Base-by-base conservation (phyloP, 2,329 filamentous ascomycete species). In the Rosellinia necatrix region DNA sequence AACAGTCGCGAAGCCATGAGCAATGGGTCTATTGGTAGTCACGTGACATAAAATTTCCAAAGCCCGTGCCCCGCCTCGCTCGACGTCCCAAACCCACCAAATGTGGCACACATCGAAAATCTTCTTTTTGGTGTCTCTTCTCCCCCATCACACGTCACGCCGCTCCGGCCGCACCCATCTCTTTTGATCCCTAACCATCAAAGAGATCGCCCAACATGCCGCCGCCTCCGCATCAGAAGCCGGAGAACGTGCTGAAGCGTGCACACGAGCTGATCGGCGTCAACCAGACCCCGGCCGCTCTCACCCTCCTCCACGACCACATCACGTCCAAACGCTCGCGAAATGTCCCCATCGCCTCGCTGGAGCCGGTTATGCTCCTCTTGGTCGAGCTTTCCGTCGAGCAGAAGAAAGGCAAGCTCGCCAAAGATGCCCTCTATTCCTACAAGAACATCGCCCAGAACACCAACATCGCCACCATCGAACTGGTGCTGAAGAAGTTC, bases 381-480 rank as follows among this genome's bases (percentile, higher is more conserved):
- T 88, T 99, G 72, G 93, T 99, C 70, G 92, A 97, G 78, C 85
- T 97, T 58, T 96, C 90, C 66, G 94, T 99, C 70, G 93, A 97
- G 72, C 87, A 97, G 70, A 92, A 94, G 79, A 99, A 97, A 80
- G 94, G 94, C 69, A 99, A 99, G 78, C 84, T 94, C 59, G 94
- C 93, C 75, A 99, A 99, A 83, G 94, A 99, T 79, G 94, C 94
- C 60, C 84, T 99, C 44, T 99, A 97, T 76, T 94, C 97, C 76
- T 99, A 99, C 85, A 99, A 99, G 84, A 99, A 99, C 76, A 97
- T 97, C 66, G 93, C 92, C 53, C 94, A 99, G 76, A 99, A 99
- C 80, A 96, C 93, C 68, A 97, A 97, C 73, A 92, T 99, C 66
- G 92, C 86, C 68, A 99, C 94, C 60, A 99, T 99, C 74, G 94